These are phyloP conservation scores for Tylopilus balloui DNA, from an alignment of 768 basidiomycete genomes.

Conservation along the genomic window DNA sequence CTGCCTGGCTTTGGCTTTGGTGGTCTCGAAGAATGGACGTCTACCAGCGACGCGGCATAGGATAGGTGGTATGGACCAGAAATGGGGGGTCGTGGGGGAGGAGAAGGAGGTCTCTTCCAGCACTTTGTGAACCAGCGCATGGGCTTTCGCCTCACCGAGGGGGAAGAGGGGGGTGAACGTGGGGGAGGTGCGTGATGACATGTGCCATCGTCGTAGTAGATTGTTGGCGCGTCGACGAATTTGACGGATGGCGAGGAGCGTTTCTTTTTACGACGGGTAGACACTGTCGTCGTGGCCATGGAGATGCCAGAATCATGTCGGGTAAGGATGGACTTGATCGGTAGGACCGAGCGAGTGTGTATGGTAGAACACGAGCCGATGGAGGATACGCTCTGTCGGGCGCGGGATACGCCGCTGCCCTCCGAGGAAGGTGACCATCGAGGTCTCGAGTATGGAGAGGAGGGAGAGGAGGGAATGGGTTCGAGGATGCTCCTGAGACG, in stretches of 20 bases:
- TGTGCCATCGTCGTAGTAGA: constrained; percentile 40
- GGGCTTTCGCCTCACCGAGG: constrained; percentile 9
- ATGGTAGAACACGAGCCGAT: constrained; percentile 31
- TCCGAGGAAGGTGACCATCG: constrained; percentile 19
- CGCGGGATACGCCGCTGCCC: constrained; percentile 17
- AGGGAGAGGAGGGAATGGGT: constrained; percentile 5
- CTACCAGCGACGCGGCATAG: constrained; percentile 31
- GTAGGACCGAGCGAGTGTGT: constrained; percentile 20
- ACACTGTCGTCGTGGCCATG: constrained; percentile 31
- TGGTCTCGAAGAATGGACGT: constrained; percentile 14
- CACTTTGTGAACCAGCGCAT: constrained; percentile 26
- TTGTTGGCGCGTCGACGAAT: constrained; percentile 61
- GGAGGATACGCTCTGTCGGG: constrained; percentile 38
- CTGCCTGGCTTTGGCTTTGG: constrained; percentile 21
- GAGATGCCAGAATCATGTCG: constrained; percentile 48
- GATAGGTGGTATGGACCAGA: constrained; percentile 32
- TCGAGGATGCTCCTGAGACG: constrained; percentile 27
- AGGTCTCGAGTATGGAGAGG: constrained; percentile 20
- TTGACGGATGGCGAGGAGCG: constrained; percentile 53
- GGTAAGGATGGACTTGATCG: constrained; percentile 56
- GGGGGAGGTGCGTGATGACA: constrained; percentile 15
- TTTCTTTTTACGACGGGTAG: constrained; percentile 25
- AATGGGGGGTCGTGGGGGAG: constrained; percentile 26
- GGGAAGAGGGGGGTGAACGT: constrained; percentile 9
- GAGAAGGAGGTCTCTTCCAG: constrained; percentile 20